Base-by-base conservation (phyloP, 176 grass and related monocot genomes). In the Carex myosuroides region DNA sequence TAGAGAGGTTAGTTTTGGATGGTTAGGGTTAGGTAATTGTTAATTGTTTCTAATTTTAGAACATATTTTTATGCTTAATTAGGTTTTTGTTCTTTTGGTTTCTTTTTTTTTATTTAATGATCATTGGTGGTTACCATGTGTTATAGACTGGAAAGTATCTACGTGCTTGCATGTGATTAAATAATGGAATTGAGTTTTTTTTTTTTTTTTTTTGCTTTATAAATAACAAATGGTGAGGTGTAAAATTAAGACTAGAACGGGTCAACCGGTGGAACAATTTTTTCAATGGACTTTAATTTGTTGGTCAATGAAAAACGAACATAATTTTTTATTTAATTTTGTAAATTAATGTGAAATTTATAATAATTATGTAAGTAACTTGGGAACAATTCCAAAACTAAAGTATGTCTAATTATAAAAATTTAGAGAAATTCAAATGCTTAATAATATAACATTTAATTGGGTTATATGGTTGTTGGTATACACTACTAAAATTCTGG, bases 141-240 rank as follows among this genome's bases (percentile, higher is more conserved):
- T 80, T 82, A 14, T 75, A 46, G 84, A 84, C 75, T 44, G 71
- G 29, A 60, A 79, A 50, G 26, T 44, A 61, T 75, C 77, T 87
- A 86, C 85, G 85, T 84, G 87, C 84, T 20, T 84, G 82, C 84
- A 80, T 86, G 76, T 84, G 79, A 70, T 84, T 87, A 86, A 41
- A 14, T 73, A 86, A 12, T 60, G 44, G 88, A 81, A 39, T 2
- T 76, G 11, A 50, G n/a, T 39, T 42, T 42, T 9, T 20, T 9
- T n/a, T 9, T 20, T 9, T n/a, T 44, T 44, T 41, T 50, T 70
- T 70, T 42, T 42, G 2, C 20, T 63, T 24, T 63, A 21, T 12
- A 42, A 70, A 20, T 39, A 20, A 70, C 41, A 18, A 70, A 70
- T 62, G 79, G 84, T 82, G 61, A 46, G 60, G 77, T 89, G 79